Conservation (phyloP, 345 rosid species). For the Camelina sativa region DNA sequence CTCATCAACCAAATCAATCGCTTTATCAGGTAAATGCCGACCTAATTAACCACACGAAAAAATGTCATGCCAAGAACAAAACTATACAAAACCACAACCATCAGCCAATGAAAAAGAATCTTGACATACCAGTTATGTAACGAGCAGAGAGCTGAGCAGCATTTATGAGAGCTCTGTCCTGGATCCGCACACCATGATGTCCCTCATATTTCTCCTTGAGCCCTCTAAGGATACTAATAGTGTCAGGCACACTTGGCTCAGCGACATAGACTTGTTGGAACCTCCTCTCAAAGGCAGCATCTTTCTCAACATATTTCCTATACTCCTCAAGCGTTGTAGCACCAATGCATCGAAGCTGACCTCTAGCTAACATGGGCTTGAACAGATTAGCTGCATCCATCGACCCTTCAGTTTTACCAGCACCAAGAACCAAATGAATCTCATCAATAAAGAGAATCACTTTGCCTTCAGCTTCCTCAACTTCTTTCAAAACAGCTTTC, state of each 20-base stretch:
- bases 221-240: constrained; percentile 86
- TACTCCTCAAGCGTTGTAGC: constrained; percentile 95
- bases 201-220: constrained; percentile 94
- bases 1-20: constrained; percentile 92
- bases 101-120: not conserved
- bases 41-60: constrained; percentile 47
- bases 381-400: constrained; percentile 98
- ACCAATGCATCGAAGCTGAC: constrained; percentile 91
- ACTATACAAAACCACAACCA: not conserved
- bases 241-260: constrained; percentile 85
- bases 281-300: constrained; percentile 92
- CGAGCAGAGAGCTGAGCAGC: constrained; percentile 93
- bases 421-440: constrained; percentile 96
- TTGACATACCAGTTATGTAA: constrained; percentile 76
- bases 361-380: constrained; percentile 96
- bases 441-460: constrained; percentile 95
- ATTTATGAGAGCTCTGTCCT: constrained; percentile 78
- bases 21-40: constrained; percentile 92
- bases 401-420: constrained; percentile 86
- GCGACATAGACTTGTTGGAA: constrained; percentile 94
- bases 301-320: constrained; percentile 96
- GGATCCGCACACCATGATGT: constrained; percentile 92
- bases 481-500: constrained; percentile 88
- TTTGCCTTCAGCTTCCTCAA: constrained; percentile 92
- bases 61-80: constrained; percentile 14